A percentile compares a stretch with the other conserved stretches of the same genome.
phyloP scores from a whole-genome alignment of 306 rosid genomes.

The Alnus rubra region DNA sequence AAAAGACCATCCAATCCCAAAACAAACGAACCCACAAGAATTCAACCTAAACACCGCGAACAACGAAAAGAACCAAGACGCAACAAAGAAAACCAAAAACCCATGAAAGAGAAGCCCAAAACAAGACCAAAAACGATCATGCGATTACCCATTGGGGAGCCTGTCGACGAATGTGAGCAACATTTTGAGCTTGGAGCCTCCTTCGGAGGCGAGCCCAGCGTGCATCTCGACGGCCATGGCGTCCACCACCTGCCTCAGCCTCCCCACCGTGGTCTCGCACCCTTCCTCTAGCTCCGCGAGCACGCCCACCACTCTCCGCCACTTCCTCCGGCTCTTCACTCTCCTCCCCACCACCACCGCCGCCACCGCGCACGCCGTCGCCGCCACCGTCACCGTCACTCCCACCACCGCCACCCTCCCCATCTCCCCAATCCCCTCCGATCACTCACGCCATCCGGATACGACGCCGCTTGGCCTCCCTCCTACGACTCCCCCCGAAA shows the following conservation, averaged over 20 bases:
- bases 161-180: conserved; percentile 83
- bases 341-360: conserved; percentile 72
- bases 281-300: conserved; percentile 70
- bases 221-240: conserved; percentile 99
- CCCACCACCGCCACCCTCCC: conserved; percentile 69
- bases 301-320: conserved; percentile 69
- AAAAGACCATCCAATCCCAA: background rate
- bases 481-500: conserved; percentile 42
- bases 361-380: conserved; percentile 71
- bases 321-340: conserved; percentile 70
- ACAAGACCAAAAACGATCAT: background rate
- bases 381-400: conserved; percentile 70
- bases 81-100: conserved; percentile 20
- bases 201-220: conserved; percentile 95
- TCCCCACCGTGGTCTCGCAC: conserved; percentile 64
- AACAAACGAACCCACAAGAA: background rate
- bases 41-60: background rate
- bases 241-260: conserved; percentile 83
- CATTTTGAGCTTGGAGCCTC: conserved; percentile 98
- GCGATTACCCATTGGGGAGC: conserved; percentile 81
- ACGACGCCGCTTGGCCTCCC: conserved; percentile 45
- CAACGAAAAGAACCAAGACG: background rate
- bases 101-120: background rate
- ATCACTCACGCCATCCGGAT: conserved; percentile 51
- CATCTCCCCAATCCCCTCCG: conserved; percentile 43